Evolutionary conservation across 2,329 filamentous ascomycete species (phyloP).

Genomic region (Penicillium sp.): DNA sequence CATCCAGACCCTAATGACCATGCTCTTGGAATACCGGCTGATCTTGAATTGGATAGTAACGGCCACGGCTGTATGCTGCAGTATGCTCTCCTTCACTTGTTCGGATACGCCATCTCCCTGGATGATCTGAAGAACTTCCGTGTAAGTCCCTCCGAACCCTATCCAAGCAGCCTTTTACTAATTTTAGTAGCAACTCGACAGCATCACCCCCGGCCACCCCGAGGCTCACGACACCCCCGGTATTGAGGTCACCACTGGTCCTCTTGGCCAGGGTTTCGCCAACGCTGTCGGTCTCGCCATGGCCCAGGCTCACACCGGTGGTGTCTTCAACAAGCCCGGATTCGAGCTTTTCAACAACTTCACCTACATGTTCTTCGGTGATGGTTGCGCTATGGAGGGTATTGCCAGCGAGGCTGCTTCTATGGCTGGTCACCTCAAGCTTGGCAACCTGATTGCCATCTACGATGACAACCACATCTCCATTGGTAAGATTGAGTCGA

Average conservation of each 20-base stretch:
- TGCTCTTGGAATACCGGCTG: not conserved
- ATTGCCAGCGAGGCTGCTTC: conserved; percentile 90
- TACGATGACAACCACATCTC: conserved; percentile 99
- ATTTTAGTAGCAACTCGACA: conserved; percentile 59
- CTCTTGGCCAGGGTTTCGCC: conserved; percentile 93
- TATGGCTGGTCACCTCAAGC: conserved; percentile 90
- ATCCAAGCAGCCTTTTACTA: not conserved
- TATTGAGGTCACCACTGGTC: conserved; percentile 96
- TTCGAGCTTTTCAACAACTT: conserved; percentile 92
- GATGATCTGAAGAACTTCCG: conserved; percentile 97
- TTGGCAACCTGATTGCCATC: conserved; percentile 94
- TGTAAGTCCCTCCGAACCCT: conserved; percentile 56
- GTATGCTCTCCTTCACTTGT: conserved; percentile 96
- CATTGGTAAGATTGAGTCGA: conserved; percentile 53
- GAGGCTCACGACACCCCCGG: conserved; percentile 96
- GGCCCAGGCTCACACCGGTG: conserved; percentile 86
- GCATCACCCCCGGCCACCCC: conserved; percentile 92
- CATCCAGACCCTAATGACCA: not conserved
- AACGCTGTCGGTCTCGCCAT: conserved; percentile 98
- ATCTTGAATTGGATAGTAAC: conserved; percentile 61
- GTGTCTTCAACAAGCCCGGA: conserved; percentile 93
- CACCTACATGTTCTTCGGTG: conserved; percentile 95
- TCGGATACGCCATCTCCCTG: conserved; percentile 80
- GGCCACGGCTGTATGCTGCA: conserved; percentile 99
- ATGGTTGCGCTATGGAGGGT: conserved; percentile 98